phyloP scores from a whole-genome alignment of 2,329 filamentous ascomycete genomes.

The Colletotrichum cordylinicola region DNA sequence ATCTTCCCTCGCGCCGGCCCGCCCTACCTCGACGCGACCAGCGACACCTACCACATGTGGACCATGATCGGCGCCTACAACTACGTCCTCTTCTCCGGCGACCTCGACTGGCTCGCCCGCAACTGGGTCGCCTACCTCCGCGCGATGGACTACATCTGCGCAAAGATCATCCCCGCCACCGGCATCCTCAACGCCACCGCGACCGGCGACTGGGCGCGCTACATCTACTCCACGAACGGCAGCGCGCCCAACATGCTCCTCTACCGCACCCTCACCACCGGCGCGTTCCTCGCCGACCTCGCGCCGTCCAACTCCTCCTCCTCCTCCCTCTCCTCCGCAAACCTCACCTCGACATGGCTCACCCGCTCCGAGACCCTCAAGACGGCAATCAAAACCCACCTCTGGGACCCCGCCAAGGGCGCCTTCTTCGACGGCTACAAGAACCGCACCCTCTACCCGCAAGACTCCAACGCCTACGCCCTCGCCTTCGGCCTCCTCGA shows the following conservation, averaged over 20 bases:
- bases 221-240: constrained; percentile 51
- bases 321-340: constrained; percentile 38
- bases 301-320: constrained; percentile 37
- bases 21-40: constrained; percentile 41
- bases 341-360: constrained; percentile 45
- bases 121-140: constrained; percentile 36
- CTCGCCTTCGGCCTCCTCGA: constrained; percentile 53
- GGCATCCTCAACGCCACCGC: constrained; percentile 52
- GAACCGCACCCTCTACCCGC: constrained; percentile 56
- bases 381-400: constrained; percentile 48
- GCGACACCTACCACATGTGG: constrained; percentile 39
- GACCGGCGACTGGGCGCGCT: constrained; percentile 56
- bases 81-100: constrained; percentile 53
- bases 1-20: constrained; percentile 55
- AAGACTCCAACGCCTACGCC: constrained; percentile 65
- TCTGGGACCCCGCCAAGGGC: constrained; percentile 53
- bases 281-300: constrained; percentile 54
- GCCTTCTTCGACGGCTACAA: constrained; percentile 61
- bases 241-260: constrained; percentile 53
- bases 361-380: constrained; percentile 45
- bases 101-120: constrained; percentile 18
- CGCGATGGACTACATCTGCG: constrained; percentile 32
- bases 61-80: constrained; percentile 61
- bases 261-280: constrained; percentile 60
- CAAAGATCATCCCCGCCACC: constrained; percentile 29